A percentile compares a stretch with the other conserved stretches of the same genome.
Evolutionary conservation across 352 stramenopile species (phyloP).

Genomic region (Phytophthora colocasiae): DNA sequence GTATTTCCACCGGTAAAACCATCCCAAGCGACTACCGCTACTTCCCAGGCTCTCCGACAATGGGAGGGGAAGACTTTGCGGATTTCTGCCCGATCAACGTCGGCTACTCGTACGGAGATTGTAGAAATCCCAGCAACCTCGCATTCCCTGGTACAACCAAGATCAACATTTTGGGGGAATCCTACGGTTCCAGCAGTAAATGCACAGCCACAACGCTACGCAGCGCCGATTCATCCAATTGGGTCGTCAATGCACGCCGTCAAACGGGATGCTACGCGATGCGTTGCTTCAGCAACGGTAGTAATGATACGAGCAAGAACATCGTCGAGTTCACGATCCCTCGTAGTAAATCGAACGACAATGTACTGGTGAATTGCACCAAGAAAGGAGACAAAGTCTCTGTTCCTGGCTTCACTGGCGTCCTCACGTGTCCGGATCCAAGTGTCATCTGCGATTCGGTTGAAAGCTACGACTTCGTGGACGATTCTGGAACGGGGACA

Average conservation of each 20-base stretch:
- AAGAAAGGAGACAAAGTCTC: conserved; percentile 48
- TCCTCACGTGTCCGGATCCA: conserved; percentile 76
- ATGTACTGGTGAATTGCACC: conserved; percentile 55
- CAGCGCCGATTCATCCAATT: conserved; percentile 62
- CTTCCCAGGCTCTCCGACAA: conserved; percentile 52
- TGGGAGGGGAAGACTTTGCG: conserved; percentile 67
- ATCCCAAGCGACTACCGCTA: conserved; percentile 72
- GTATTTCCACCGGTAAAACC: conserved; percentile 43
- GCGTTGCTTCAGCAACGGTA: conserved; percentile 51
- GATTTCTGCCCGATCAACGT: conserved; percentile 86
- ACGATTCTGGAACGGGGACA: conserved; percentile 11
- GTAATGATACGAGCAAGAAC: conserved; percentile 12
- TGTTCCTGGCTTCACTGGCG: conserved; percentile 58
- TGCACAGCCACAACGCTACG: conserved; percentile 76
- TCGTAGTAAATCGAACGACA: conserved; percentile 25
- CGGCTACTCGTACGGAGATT: conserved; percentile 74
- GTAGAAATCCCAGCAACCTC: conserved; percentile 65
- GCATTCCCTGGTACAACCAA: conserved; percentile 45
- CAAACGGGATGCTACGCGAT: conserved; percentile 84
- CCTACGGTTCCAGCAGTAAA: conserved; percentile 75
- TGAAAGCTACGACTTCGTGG: conserved; percentile 24
- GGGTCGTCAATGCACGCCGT: conserved; percentile 61
- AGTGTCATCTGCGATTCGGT: conserved; percentile 57
- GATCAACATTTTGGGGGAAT: conserved; percentile 83
- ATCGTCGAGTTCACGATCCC: conserved; percentile 62